Evolutionary conservation across 352 stramenopile genomes (phyloP), one percentile per base, ranked within the genome.

Genomic region (Pythium insidiosum): DNA sequence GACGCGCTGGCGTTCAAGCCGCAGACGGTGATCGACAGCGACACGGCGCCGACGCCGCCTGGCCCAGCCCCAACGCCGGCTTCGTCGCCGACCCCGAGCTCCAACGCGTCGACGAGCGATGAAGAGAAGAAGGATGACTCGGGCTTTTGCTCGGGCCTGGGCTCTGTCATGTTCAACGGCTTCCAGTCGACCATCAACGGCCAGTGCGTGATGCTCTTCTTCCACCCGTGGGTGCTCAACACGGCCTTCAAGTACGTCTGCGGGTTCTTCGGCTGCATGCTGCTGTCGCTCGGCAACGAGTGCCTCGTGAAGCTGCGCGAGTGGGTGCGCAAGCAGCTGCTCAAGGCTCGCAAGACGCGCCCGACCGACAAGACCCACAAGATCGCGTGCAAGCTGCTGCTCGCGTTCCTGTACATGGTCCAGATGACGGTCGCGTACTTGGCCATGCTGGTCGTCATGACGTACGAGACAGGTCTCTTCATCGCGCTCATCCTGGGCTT

Each of bases 351-450:
- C 50, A 68, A 49, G 61, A 66, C 40, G 45, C 72, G 44, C 23
- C 49, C 31, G 21, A 45, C 22, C 19, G 63, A 80, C 65, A 84
- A 79, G 40, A 44, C 64, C 28, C 59, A 76, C 63, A 81, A 84
- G 48, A 60, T 77, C 39, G 55, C 61, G 52, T 83, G 76, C 61
- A 88, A 90, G 46, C 34, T 70, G 18, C 33, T 68, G 23, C 55
- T 90, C 23, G 58, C 76, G 30, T 38, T 75, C 37, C 47, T 85
- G 39, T 90, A 90, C 63, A 87, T 87, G 73, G 53, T 73, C 22
- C 73, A 88, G 53, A 85, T 90, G 75, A 84, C 73, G 22, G 64
- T 90, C 43, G 78, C 75, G 47, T 90, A 90, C 60, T 68, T 90
- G 42, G 73, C 67, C 4, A 90, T 90, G 78, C 70, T 90, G 7